Base-by-base conservation (phyloP, 2,329 filamentous ascomycete genomes). In the Acrodontium crateriforme region DNA sequence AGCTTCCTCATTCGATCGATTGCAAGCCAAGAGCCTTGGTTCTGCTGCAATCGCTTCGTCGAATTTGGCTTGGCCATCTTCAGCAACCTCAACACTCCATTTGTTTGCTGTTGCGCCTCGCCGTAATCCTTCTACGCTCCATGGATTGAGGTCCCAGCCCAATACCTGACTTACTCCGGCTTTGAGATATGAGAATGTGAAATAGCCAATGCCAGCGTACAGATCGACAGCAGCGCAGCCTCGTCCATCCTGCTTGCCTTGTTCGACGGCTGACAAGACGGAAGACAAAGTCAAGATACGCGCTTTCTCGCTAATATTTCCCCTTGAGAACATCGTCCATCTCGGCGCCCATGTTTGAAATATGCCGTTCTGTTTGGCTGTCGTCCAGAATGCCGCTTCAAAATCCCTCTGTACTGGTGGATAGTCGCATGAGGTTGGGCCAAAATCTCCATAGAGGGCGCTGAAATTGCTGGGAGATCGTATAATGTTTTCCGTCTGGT, bases 121-220 rank as follows among this genome's bases (percentile, higher is more conserved):
- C 16, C 49, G 41, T 27, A 63, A 34, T 0, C 60, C 62, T 36
- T 65, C 60, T 7, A 60, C 45, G 31, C 53, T 59, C 62, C 62
- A 65, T 1, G 53, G 44, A 46, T 93, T 94, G 24, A 94, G 60
- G 54, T 95, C 87, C 79, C 82, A 95, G 42, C 83, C 81, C 22
- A 89, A 60, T 1, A 94, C 77, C 26, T 68, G 59, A 6, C 44
- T 59, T 44, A 85, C 59, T 0, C 82, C 83, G 11, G 77, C 68
- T 34, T 61, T 65, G 5, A 75, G 67, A 54, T 93, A 94, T 17
- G 73, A 79, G 47, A 94, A 92, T 3, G 78, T 71, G 55, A 95
- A 94, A 55, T 94, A 94, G 4, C 87, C 87, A 39, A 94, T 93
- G 0, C 87, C 87, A 1, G 80, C 82, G 57, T 92, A 94, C 34